Evolutionary conservation across 306 rosid genomes (phyloP), one percentile per base, ranked within the genome.

Genomic region (Macrotyloma uniflorum): DNA sequence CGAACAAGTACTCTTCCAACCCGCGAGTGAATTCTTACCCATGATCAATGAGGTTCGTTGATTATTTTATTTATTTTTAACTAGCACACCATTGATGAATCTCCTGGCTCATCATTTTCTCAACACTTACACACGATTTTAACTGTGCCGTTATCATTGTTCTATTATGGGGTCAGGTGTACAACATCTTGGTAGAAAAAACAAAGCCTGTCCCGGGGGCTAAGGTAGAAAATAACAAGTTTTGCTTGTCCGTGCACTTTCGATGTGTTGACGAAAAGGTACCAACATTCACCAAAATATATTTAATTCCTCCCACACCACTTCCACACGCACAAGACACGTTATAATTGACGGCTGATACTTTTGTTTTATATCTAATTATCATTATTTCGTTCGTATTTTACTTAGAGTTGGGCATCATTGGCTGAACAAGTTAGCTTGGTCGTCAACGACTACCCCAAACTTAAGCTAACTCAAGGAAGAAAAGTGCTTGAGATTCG

Each of bases 201-300:
- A 89, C 92, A 38, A 91, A 88, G 71, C 78, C 85, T 67, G 90
- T 95, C 36, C 82, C 83, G 1, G 98, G 98, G 22, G 92, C 96
- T 1, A 88, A 64, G 79, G 98, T 95, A 72, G 98, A 95, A 85
- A 83, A 91, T 65, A 95, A 95, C 83, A 95, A 91, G 78, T 95
- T 90, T 76, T 95, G 98, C 69, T 50, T 91, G 62, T 91, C 98
- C 54, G 98, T 95, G 50, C 98, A 95, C 85, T 95, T 91, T 61
- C 98, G 98, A 28, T 82, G 97, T 54, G 98, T 95, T 74, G 97
- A 92, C 36, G 98, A 95, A 83, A 92, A 91, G 88, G 98, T 92
- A 83, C 53, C 20, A 23, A 13, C 16, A 32, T 68, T 57, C 55
- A 85, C 72, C 42, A 68, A 57, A 40, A 49, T 23, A 49, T 23